Conservation (phyloP, 2,329 filamentous ascomycete genomes). For the Trichoderma sp. region DNA sequence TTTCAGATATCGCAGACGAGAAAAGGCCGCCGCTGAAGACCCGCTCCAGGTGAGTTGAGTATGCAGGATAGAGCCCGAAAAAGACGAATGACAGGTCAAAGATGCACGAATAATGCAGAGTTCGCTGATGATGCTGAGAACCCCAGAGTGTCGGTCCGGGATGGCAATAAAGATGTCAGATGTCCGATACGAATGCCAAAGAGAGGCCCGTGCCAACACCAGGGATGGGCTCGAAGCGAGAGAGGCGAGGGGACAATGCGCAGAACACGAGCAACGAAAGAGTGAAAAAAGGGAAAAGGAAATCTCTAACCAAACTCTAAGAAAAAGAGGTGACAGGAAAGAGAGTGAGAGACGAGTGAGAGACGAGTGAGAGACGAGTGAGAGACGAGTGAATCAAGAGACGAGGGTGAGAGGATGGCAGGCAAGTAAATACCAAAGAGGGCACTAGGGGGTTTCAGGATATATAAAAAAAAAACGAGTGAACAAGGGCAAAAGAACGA, state of each 20-base stretch:
- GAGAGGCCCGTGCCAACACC: slow-evolving; percentile 7
- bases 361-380: not conserved
- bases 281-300: not conserved
- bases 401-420: slow-evolving; percentile 16
- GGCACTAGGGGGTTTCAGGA: slow-evolving; percentile 25
- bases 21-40: slow-evolving; percentile 27
- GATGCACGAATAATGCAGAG: not conserved
- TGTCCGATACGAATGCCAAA: not conserved
- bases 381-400: not conserved
- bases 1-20: not conserved
- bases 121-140: not conserved
- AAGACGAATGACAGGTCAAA: not conserved
- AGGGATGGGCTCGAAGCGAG: slow-evolving; percentile 25
- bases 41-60: slow-evolving; percentile 25
- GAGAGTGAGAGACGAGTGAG: not conserved
- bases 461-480: slow-evolving; percentile 25
- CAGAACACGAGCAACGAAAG: slow-evolving; percentile 25
- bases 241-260: slow-evolving; percentile 26
- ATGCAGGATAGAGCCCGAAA: slow-evolving; percentile 2
- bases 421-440: slow-evolving; percentile 30
- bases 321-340: not conserved
- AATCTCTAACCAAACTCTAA: not conserved
- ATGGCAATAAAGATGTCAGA: not conserved
- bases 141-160: not conserved
- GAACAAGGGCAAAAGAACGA: slow-evolving; percentile 23